These are phyloP conservation scores for Pseudogymnoascus sp. DNA, from an alignment of 2,329 filamentous ascomycete species.

Conservation along the genomic window DNA sequence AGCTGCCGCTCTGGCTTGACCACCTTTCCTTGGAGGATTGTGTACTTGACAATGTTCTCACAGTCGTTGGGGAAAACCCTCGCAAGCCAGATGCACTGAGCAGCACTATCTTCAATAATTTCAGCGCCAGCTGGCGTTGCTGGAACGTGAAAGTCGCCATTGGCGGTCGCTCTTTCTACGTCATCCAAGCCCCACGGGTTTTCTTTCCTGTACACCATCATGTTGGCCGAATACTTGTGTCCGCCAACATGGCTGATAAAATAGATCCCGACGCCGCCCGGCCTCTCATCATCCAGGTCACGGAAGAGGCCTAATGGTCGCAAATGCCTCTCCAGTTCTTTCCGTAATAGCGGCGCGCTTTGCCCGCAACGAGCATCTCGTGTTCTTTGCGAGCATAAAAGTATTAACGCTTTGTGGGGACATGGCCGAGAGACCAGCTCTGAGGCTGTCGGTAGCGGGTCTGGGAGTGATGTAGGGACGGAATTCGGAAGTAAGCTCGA, in stretches of 20 bases:
- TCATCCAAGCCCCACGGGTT: conserved; percentile 29
- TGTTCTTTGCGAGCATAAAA: conserved; percentile 92
- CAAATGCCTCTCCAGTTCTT: conserved; percentile 83
- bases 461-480: conserved; percentile 28
- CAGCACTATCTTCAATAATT: conserved; percentile 50
- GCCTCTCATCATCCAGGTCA: conserved; percentile 79
- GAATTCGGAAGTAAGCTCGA: conserved; percentile 33
- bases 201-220: conserved; percentile 72
- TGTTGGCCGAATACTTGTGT: conserved; percentile 92
- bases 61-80: conserved; percentile 80
- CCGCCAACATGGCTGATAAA: conserved; percentile 95
- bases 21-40: conserved; percentile 85
- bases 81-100: conserved; percentile 89
- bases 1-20: conserved; percentile 83
- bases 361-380: conserved; percentile 92
- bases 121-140: conserved; percentile 24
- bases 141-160: conserved; percentile 17
- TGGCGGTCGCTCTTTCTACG: conserved; percentile 27
- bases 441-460: conserved; percentile 27
- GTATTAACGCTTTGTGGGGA: conserved; percentile 77
- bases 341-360: conserved; percentile 79
- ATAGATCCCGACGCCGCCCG: conserved; percentile 89
- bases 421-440: conserved; percentile 55
- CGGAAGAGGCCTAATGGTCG: conserved; percentile 77
- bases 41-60: conserved; percentile 84